These are phyloP conservation scores for Diutina scorzettiae DNA, from an alignment of 1,139 yeast genomes.

Conservation along the genomic window DNA sequence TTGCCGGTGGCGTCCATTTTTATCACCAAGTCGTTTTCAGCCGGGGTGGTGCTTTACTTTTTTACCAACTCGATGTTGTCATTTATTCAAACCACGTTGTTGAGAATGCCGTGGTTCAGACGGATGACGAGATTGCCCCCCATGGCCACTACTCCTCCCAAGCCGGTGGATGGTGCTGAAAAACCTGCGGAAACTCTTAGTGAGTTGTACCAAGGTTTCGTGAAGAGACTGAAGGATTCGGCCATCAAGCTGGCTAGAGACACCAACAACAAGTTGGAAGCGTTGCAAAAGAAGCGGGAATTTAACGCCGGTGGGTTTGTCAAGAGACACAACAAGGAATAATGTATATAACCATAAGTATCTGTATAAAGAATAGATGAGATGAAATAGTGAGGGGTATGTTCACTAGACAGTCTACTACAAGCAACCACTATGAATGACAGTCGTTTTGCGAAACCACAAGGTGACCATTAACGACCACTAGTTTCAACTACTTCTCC, in stretches of 20 bases:
- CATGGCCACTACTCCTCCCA: slow-evolving; percentile 35
- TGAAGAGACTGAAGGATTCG: slow-evolving; percentile 21
- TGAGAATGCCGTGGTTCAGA: slow-evolving; percentile 52
- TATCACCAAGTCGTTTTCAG: slow-evolving; percentile 74
- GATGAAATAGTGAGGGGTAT: not conserved
- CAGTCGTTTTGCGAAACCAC: no score
- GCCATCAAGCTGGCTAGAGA: slow-evolving; percentile 24
- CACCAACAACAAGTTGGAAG: slow-evolving; percentile 27
- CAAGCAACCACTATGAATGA: no score
- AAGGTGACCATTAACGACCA: no score
- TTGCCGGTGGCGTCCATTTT: slow-evolving; percentile 71
- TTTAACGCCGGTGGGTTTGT: slow-evolving; percentile 24
- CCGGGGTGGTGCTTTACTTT: slow-evolving; percentile 78
- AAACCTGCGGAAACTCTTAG: slow-evolving; percentile 21
- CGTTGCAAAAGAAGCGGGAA: slow-evolving; percentile 26
- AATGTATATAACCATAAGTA: slow-evolving; percentile 8
- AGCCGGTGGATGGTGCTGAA: slow-evolving; percentile 13
- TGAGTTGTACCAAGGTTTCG: slow-evolving; percentile 29
- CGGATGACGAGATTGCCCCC: slow-evolving; percentile 52
- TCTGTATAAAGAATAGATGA: not conserved
- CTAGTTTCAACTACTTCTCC: no score
- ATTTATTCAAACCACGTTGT: slow-evolving; percentile 53
- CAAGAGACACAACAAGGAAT: slow-evolving; percentile 23
- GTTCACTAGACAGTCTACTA: no score
- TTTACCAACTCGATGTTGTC: slow-evolving; percentile 72